phyloP scores from a whole-genome alignment of 2,329 filamentous ascomycete genomes.

The Colletotrichum sp. region DNA sequence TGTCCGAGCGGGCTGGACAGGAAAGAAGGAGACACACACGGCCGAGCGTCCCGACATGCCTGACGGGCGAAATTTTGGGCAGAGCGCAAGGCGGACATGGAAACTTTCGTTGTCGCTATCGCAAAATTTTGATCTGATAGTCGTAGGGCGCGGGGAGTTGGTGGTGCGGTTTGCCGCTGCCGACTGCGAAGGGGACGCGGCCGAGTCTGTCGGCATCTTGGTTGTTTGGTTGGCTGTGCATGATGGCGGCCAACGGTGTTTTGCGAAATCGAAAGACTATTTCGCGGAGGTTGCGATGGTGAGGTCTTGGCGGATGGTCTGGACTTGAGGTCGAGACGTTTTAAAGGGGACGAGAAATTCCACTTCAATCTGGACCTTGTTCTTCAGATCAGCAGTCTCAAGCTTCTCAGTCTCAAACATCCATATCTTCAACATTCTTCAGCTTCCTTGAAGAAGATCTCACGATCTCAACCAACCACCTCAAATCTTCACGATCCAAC shows the following conservation, averaged over 20 bases:
- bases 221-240: not conserved
- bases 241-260: not conserved
- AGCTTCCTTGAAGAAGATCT: not conserved
- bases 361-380: rapidly evolving
- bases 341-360: not conserved
- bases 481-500: rapidly evolving
- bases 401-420: not conserved
- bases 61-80: not conserved
- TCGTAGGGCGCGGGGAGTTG: not conserved
- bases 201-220: not conserved
- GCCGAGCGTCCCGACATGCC: not conserved
- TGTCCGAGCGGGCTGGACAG: not conserved
- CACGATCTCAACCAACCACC: not conserved
- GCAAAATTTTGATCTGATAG: not conserved
- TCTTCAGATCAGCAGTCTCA: not conserved
- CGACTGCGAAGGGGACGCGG: not conserved
- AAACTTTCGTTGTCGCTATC: slow-evolving; percentile 1
- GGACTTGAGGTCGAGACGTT: not conserved
- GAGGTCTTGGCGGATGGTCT: not conserved
- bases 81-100: not conserved
- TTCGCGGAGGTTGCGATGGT: not conserved
- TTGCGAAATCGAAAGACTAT: not conserved
- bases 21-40: not conserved
- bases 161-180: not conserved
- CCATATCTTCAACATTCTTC: not conserved